Percentiles rank a stretch among this genome's conserved stretches.
These are phyloP conservation scores for Cydonia oblonga DNA, from an alignment of 331 rosid species.

Conservation along the genomic window DNA sequence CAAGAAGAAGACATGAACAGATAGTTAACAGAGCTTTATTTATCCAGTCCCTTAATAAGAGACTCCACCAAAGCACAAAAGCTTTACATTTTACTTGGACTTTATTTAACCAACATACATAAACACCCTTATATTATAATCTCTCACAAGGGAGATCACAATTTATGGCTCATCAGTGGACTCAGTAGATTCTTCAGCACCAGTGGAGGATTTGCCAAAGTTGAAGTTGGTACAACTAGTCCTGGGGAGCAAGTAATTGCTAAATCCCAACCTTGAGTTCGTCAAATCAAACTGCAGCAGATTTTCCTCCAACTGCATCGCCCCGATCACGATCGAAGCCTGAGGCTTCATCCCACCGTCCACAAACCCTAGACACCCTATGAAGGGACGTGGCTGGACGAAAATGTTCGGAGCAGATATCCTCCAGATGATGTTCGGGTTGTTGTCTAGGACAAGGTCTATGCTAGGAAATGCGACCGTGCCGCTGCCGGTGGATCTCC, in stretches of 20 bases:
- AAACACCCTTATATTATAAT: neutral
- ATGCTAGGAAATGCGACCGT: neutral
- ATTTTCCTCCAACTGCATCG: slow-evolving; percentile 35
- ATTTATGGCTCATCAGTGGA: neutral
- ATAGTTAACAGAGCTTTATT: neutral
- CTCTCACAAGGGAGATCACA: neutral
- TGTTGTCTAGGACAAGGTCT: slow-evolving; percentile 32
- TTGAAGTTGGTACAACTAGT: slow-evolving; percentile 31
- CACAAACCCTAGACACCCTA: slow-evolving; percentile 36
- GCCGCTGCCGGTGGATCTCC: neutral
- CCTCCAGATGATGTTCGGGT: slow-evolving; percentile 24
- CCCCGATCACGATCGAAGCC: slow-evolving; percentile 28
- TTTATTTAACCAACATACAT: neutral
- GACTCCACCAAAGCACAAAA: neutral
- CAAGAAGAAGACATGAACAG: neutral
- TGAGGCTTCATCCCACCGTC: slow-evolving; percentile 31
- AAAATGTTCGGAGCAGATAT: slow-evolving; percentile 24
- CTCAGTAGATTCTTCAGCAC: neutral
- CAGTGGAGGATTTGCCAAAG: neutral
- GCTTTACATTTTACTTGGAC: neutral
- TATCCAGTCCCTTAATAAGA: neutral
- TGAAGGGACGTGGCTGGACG: slow-evolving; percentile 23
- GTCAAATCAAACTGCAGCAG: slow-evolving; percentile 27
- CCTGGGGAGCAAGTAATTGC: neutral
- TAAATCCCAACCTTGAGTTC: slow-evolving; percentile 34